Evolutionary conservation across 768 basidiomycete species (phyloP).

Genomic region (Boletus sensibilis): DNA sequence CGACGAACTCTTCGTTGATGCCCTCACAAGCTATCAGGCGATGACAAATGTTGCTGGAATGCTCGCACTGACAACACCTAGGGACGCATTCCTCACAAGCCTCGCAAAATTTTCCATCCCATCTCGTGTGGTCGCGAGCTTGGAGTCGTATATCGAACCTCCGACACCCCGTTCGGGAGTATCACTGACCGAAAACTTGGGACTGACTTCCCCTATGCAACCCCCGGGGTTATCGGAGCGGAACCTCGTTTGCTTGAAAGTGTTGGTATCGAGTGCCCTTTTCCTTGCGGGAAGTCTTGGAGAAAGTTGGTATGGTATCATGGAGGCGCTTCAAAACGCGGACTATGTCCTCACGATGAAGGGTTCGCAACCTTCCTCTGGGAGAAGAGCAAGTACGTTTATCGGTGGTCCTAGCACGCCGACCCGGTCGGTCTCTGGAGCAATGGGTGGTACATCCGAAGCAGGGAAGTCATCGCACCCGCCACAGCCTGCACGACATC

Average conservation of each 20-base stretch:
- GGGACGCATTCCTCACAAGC: constrained; percentile 89
- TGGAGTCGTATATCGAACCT: constrained; percentile 60
- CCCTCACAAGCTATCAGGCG: constrained; percentile 76
- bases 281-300: constrained; percentile 84
- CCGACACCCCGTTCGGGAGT: constrained; percentile 60
- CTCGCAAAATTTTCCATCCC: constrained; percentile 95
- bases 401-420: constrained; percentile 35
- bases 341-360: constrained; percentile 83
- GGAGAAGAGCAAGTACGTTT: constrained; percentile 34
- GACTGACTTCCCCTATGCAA: constrained; percentile 49
- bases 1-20: constrained; percentile 87
- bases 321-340: constrained; percentile 92
- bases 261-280: constrained; percentile 70
- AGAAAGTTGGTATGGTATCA: constrained; percentile 88
- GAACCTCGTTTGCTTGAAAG: constrained; percentile 88
- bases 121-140: constrained; percentile 77
- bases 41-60: constrained; percentile 88
- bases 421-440: constrained; percentile 41
- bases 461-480: constrained; percentile 18
- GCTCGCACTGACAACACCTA: constrained; percentile 80
- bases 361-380: constrained; percentile 37
- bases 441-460: constrained; percentile 13
- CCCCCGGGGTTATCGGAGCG: constrained; percentile 82
- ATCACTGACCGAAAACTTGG: constrained; percentile 65
- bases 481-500: constrained; percentile 43